Evolutionary conservation across 2,329 filamentous ascomycete genomes (phyloP), one percentile per base, ranked within the genome.

Genomic region (Colletotrichum sublineola): DNA sequence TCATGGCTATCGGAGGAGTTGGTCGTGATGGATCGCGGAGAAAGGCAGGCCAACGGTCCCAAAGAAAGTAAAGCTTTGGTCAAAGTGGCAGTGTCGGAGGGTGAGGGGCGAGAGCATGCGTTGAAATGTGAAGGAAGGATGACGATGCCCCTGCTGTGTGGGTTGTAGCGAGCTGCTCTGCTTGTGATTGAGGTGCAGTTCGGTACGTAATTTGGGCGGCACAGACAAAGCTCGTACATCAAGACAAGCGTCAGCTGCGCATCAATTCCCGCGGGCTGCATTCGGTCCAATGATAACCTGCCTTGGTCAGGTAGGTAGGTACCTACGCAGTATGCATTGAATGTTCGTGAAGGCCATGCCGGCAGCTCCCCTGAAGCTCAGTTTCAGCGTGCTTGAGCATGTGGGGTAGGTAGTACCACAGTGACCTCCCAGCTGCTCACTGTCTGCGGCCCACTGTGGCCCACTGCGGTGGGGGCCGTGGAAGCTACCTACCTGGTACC

Each of bases 341-440:
- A 48, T 62, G 56, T 67, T 61, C 67, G 63, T 31, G 55, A 64
- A 52, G 50, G 18, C 52, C 53, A 29, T 64, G 31, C 68, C 44
- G 46, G 63, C 56, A 64, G 52, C 60, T 50, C 24, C 68, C 63
- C 48, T 70, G 68, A 40, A 46, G 44, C 48, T 46, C 50, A 29
- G 67, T 69, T 66, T 66, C 67, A 40, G 67, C 36, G 55, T 60
- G 67, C 62, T 69, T 60, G 67, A 56, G 44, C 55, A 40, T 67
- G 55, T 71, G 63, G 63, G 55, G 56, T 68, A 38, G 55, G 56
- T 68, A 38, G 36, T 40, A 53, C 3, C 48, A 53, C 29, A 46
- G 24, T 48, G 50, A 44, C 67, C 36, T 36, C n/a, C 29, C 36
- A 46, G 33, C 60, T 12, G 50, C 46, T 48, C 20, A 20, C 60